Evolutionary conservation across 1,284 basidiomycete genomes (phyloP).

Genomic region (Dichomitus squalens): DNA sequence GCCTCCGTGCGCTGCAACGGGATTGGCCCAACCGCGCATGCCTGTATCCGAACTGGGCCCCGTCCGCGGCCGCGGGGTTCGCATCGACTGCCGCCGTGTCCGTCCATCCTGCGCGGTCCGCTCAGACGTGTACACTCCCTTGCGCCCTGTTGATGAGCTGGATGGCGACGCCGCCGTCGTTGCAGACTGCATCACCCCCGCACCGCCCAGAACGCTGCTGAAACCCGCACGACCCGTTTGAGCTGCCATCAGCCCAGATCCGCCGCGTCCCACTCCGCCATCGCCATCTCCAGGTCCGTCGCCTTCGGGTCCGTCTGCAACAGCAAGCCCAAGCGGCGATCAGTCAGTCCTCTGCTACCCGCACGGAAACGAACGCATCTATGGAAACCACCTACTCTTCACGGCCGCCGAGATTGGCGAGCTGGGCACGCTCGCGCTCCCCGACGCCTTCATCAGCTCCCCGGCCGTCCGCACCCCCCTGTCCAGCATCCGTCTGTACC

Average conservation of each 20-base stretch:
- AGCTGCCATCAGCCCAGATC: not conserved
- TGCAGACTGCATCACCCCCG: slow-evolving; percentile 1
- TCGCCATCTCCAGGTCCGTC: not conserved
- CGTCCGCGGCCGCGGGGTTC: not conserved
- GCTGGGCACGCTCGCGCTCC: slow-evolving; percentile 24
- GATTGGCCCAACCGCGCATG: too few species aligned
- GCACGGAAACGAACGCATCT: slow-evolving; percentile 6
- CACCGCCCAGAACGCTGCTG: not conserved
- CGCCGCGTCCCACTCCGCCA: not conserved
- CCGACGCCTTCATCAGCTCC: slow-evolving; percentile 16
- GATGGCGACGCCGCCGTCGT: slow-evolving; percentile 4
- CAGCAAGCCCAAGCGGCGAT: slow-evolving; percentile 4
- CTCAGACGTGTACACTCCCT: too few species aligned
- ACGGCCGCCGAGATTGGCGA: slow-evolving; percentile 19
- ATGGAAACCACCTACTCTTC: slow-evolving; percentile 21
- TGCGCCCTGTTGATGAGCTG: too few species aligned
- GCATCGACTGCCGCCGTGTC: not conserved
- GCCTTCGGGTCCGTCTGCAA: too few species aligned
- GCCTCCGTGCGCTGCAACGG: not conserved
- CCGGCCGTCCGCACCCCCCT: slow-evolving; percentile 15
- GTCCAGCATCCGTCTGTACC: slow-evolving; percentile 18
- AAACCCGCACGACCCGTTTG: not conserved
- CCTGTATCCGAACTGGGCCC: too few species aligned
- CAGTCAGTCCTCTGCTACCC: not conserved
- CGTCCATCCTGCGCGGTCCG: not conserved